Base-by-base conservation (phyloP, 164 flowering plant species). In the Stephania cephalantha region DNA sequence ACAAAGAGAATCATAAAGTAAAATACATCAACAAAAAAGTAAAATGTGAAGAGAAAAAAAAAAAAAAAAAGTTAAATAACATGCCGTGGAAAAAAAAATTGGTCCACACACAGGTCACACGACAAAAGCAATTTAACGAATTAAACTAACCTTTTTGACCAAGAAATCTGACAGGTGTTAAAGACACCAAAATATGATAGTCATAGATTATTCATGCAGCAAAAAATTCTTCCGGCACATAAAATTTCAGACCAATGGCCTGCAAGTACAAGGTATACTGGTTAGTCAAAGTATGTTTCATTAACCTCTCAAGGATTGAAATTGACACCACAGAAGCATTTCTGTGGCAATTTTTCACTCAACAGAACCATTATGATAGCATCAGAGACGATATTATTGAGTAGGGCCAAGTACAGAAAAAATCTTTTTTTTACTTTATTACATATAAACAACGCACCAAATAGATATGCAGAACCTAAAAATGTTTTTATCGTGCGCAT, bases 201-300 rank as follows among this genome's bases (percentile, higher is more conserved):
- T 17, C 65, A 58, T 20, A 25, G 9, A 71, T 69, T 46, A 53
- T 73, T 78, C 69, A 81, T 10, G 71, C 64, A 3, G 18, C 63
- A 78, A 94, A 92, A 79, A 82, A 94, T 7, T 94, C 96, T 81
- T 94, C 98, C 0, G 97, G 97, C 68, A 90, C 82, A 78, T 85
- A 81, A 72, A 94, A 94, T 64, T 87, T 91, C 82, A 94, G 68
- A 17, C 98, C 98, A 73, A 90, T 79, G 9, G 89, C 89, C 98
- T 93, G 85, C 86, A 87, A 79, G 74, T 66, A 80, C 68, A 46
- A 71, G 45, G 11, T 31, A 20, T 18, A 35, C 1, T 35, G 31
- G 25, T 15, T 35, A 48, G 13, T 48, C 53, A 7, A 48, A 48
- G 53, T 22, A 9, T 4, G n/a, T 58, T 13, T 55, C 44, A 45